phyloP scores from a whole-genome alignment of 306 rosid genomes.

The Pyrus betulifolia region DNA sequence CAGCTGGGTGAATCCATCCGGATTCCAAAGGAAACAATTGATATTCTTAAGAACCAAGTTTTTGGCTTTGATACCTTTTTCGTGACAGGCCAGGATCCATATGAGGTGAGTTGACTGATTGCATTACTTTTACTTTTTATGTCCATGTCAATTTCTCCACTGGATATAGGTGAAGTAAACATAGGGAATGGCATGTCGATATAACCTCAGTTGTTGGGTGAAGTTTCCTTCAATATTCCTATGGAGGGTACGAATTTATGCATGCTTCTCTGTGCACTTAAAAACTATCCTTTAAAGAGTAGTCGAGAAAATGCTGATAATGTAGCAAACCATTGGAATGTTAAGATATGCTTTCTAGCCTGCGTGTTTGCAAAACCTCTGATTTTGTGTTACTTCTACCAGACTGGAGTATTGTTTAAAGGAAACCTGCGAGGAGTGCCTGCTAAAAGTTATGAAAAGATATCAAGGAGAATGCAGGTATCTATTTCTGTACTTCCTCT shows the following conservation, averaged over 20 bases:
- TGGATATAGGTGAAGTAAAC: background rate
- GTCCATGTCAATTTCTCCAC: background rate
- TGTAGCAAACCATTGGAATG: background rate
- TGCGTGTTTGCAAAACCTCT: background rate
- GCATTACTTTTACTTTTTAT: background rate
- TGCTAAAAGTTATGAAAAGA: conserved; percentile 81
- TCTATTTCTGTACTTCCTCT: background rate
- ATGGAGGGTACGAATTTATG: background rate
- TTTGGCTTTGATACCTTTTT: conserved; percentile 95
- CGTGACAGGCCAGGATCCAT: conserved; percentile 86
- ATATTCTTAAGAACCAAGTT: conserved; percentile 74
- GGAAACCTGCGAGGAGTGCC: conserved; percentile 94
- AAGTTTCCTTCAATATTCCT: background rate
- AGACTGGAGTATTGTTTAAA: conserved; percentile 94
- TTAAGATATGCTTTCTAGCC: background rate
- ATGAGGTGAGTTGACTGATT: conserved; percentile 55
- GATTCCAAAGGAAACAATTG: conserved; percentile 78
- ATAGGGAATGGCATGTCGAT: background rate
- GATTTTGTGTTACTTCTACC: conserved; percentile 15
- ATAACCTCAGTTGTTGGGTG: background rate
- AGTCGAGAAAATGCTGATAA: background rate
- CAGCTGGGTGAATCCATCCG: conserved; percentile 66
- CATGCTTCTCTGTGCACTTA: background rate
- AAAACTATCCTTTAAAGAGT: background rate
- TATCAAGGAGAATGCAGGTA: conserved; percentile 77